These are phyloP conservation scores for Clonostachys byssicola DNA, from an alignment of 2,329 filamentous ascomycete genomes.

Conservation along the genomic window DNA sequence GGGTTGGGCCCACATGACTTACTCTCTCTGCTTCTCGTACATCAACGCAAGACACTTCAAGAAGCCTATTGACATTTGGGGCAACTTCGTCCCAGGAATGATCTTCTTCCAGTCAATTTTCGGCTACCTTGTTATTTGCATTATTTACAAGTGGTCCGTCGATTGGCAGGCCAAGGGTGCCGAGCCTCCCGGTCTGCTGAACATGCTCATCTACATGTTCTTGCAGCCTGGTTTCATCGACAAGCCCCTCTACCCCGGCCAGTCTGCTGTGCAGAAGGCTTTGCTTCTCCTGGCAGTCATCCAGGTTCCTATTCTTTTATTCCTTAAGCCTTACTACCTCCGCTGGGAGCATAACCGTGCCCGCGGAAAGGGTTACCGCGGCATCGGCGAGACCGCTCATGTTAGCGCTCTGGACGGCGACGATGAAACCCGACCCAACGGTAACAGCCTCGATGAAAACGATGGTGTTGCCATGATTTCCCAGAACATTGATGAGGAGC, in stretches of 20 bases:
- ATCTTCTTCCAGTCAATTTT: slow-evolving; percentile 99
- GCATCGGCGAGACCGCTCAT: slow-evolving; percentile 82
- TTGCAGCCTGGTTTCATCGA: slow-evolving; percentile 69
- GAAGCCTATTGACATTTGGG: slow-evolving; percentile 91
- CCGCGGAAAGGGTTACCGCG: slow-evolving; percentile 84
- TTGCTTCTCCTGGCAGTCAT: slow-evolving; percentile 77
- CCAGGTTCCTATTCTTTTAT: slow-evolving; percentile 86
- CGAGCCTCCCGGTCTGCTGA: slow-evolving; percentile 81
- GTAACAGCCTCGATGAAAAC: slow-evolving; percentile 58
- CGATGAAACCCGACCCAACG: slow-evolving; percentile 56
- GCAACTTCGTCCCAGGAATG: slow-evolving; percentile 97
- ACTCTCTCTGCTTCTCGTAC: slow-evolving; percentile 88
- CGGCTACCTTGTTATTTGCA: slow-evolving; percentile 89
- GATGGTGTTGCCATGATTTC: slow-evolving; percentile 87
- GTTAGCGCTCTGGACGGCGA: slow-evolving; percentile 90
- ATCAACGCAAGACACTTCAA: slow-evolving; percentile 95
- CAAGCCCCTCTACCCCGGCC: slow-evolving; percentile 65
- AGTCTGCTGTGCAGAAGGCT: slow-evolving; percentile 70
- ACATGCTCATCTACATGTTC: slow-evolving; percentile 99
- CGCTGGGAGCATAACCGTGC: slow-evolving; percentile 90
- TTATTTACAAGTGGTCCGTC: slow-evolving; percentile 95
- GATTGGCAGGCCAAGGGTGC: slow-evolving; percentile 67
- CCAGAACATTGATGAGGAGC: slow-evolving; percentile 78
- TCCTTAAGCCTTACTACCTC: slow-evolving; percentile 94
- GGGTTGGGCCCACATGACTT: slow-evolving; percentile 98